phyloP scores from a whole-genome alignment of 73 alveolate species.

The Paramecium octaurelia region DNA sequence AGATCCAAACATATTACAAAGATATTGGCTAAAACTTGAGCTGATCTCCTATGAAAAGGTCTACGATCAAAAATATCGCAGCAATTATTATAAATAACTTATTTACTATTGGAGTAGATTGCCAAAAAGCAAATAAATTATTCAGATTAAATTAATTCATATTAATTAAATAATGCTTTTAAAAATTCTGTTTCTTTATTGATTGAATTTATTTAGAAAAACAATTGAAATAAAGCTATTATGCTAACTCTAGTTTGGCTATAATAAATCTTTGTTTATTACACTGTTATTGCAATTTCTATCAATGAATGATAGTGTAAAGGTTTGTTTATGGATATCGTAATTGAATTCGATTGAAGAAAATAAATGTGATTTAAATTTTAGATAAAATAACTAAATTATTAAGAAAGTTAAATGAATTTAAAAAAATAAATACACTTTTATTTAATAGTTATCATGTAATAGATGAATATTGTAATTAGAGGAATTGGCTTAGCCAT shows the following conservation, averaged over 20 bases:
- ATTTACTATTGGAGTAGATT: constrained; percentile 1
- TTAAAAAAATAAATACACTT: not conserved
- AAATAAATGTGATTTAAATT: not conserved
- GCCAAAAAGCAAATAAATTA: not conserved
- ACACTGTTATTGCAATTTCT: no score
- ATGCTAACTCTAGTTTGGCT: not conserved
- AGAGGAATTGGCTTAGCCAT: not conserved
- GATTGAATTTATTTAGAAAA: not conserved
- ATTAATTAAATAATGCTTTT: not conserved
- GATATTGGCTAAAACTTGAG: not conserved
- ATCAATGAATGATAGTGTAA: no score
- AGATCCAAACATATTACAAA: not conserved
- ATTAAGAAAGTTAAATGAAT: not conserved
- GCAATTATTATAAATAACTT: not conserved
- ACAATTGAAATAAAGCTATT: not conserved
- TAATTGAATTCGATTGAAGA: not conserved
- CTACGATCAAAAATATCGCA: not conserved
- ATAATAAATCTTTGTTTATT: no score
- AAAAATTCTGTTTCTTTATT: not conserved
- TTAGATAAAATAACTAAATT: not conserved
- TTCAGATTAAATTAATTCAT: not conserved
- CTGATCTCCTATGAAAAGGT: not conserved
- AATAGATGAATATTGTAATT: not conserved
- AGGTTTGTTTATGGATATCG: not conserved
- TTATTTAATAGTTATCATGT: not conserved